phyloP scores from a whole-genome alignment of 2,329 filamentous ascomycete genomes.

The Lecanoromycetidae sp. region DNA sequence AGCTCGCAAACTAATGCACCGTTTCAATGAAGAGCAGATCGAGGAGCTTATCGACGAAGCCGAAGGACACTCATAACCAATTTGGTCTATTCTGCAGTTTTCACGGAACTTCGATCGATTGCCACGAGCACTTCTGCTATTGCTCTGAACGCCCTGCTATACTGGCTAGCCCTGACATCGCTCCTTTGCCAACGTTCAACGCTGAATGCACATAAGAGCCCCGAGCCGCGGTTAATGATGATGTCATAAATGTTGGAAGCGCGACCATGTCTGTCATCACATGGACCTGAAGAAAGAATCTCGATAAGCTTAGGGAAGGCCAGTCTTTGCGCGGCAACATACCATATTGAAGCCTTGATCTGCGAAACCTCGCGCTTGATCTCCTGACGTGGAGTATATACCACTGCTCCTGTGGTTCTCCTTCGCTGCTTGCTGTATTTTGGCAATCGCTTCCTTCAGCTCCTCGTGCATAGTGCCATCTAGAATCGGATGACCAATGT shows the following conservation, averaged over 20 bases:
- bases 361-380: conserved; percentile 40
- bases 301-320: conserved; percentile 2
- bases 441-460: conserved; percentile 39
- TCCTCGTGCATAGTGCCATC: conserved; percentile 37
- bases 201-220: conserved; percentile 22
- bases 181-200: conserved; percentile 25
- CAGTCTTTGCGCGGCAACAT: no score
- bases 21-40: conserved; percentile 47
- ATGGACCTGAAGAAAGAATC: conserved; percentile 24
- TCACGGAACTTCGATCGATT: neutral
- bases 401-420: conserved; percentile 42
- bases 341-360: conserved; percentile 45
- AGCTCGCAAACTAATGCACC: conserved; percentile 49
- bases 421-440: conserved; percentile 40
- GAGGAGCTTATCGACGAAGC: conserved; percentile 40
- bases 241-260: conserved; percentile 31
- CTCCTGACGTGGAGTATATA: conserved; percentile 43
- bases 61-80: conserved; percentile 13
- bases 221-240: conserved; percentile 26
- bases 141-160: conserved; percentile 16
- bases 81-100: neutral
- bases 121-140: neutral
- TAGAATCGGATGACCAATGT: conserved; percentile 42
- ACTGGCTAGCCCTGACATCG: conserved; percentile 14
- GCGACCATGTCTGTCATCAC: conserved; percentile 36